These are phyloP conservation scores for Neocallimastix lanati DNA, from an alignment of 192 early-diverging fungal species.

Conservation along the genomic window DNA sequence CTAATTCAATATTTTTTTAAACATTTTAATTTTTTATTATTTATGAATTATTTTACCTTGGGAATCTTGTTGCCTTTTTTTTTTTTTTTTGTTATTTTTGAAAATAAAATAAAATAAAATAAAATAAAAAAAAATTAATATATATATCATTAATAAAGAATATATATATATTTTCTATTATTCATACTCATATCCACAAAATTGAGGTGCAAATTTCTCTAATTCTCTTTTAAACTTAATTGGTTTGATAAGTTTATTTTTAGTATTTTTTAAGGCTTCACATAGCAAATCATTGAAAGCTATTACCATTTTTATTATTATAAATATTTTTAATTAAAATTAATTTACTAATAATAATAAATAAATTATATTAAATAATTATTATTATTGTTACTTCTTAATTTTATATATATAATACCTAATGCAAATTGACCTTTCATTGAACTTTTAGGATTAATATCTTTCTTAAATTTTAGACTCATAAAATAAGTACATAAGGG, in stretches of 20 bases:
- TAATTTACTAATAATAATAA: no score
- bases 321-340: not conserved
- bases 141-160: not conserved
- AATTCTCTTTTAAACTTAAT: not conserved
- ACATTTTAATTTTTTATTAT: no score
- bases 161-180: not conserved
- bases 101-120: no score
- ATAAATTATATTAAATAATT: no score
- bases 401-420: constrained; percentile 7
- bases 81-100: no score
- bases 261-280: not conserved
- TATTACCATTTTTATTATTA: no score
- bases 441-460: constrained; percentile 12
- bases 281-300: constrained; percentile 13
- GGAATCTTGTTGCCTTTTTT: constrained; percentile 21
- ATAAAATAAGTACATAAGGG: constrained; percentile 14
- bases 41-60: constrained; percentile 8
- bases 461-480: constrained; percentile 3
- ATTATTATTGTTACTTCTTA: not conserved
- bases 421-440: constrained; percentile 16
- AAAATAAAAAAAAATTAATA: not conserved
- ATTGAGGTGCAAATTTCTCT: not conserved
- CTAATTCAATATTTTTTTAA: no score
- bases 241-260: not conserved
- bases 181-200: constrained; percentile 3